These are phyloP conservation scores for Myxozyma vanderwaltii DNA, from an alignment of 805 yeast species.

Conservation along the genomic window DNA sequence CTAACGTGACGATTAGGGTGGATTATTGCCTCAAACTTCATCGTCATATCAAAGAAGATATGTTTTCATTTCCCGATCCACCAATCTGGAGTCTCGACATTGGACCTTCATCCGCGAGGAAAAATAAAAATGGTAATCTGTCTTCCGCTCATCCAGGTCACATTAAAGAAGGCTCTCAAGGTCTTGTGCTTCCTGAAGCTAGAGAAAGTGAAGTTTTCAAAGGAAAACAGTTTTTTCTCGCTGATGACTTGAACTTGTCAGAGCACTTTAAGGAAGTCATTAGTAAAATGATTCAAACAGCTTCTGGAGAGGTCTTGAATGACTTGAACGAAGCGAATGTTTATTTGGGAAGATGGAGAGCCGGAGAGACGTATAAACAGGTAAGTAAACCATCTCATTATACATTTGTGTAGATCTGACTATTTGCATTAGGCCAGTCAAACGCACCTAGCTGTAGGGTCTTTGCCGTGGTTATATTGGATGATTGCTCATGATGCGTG, in stretches of 20 bases:
- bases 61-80: slow-evolving; percentile 53
- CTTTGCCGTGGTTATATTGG: slow-evolving; percentile 73
- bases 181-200: neutral
- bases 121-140: neutral
- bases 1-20: slow-evolving; percentile 51
- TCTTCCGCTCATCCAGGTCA: slow-evolving; percentile 15
- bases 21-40: slow-evolving; percentile 64
- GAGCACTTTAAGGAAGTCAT: slow-evolving; percentile 59
- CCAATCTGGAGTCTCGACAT: slow-evolving; percentile 27
- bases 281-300: slow-evolving; percentile 53
- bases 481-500: slow-evolving; percentile 59
- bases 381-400: neutral
- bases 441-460: slow-evolving; percentile 56
- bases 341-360: slow-evolving; percentile 64
- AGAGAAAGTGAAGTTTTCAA: neutral
- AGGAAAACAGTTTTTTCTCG: slow-evolving; percentile 4
- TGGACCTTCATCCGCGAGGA: neutral
- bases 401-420: neutral
- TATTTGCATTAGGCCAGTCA: slow-evolving; percentile 44
- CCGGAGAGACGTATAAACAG: slow-evolving; percentile 55
- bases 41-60: slow-evolving; percentile 53
- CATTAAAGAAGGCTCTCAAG: neutral
- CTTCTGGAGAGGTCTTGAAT: slow-evolving; percentile 47
- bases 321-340: slow-evolving; percentile 52
- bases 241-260: slow-evolving; percentile 46